A percentile compares a stretch with the other conserved stretches of the same genome.
These are phyloP conservation scores for Sclerotinia trifoliorum DNA, from an alignment of 2,329 filamentous ascomycete species.

Conservation along the genomic window DNA sequence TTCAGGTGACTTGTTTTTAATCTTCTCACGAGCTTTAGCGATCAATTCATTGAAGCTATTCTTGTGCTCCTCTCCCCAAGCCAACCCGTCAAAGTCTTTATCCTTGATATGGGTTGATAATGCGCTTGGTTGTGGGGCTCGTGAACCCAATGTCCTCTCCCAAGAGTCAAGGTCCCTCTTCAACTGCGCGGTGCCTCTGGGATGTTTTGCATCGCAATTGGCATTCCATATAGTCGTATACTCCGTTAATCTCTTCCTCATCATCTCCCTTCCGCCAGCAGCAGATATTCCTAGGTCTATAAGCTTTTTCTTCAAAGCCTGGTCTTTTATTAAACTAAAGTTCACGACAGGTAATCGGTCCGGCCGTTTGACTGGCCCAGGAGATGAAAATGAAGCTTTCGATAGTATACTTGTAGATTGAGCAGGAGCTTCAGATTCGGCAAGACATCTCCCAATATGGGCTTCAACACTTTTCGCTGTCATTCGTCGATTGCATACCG, in stretches of 20 bases:
- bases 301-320: slow-evolving; percentile 75
- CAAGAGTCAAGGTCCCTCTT: slow-evolving; percentile 78
- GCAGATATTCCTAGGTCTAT: slow-evolving; percentile 74
- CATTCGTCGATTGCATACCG: slow-evolving; percentile 63
- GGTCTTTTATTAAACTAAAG: slow-evolving; percentile 84
- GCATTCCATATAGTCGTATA: slow-evolving; percentile 97
- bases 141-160: slow-evolving; percentile 78
- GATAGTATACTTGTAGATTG: slow-evolving; percentile 24
- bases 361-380: slow-evolving; percentile 25
- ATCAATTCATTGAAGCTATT: slow-evolving; percentile 78
- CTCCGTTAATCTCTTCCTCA: slow-evolving; percentile 82
- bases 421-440: neutral
- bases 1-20: slow-evolving; percentile 23
- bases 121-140: slow-evolving; percentile 43
- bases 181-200: slow-evolving; percentile 68
- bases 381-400: slow-evolving; percentile 24
- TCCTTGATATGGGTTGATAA: slow-evolving; percentile 63
- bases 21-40: slow-evolving; percentile 63
- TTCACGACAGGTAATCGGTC: slow-evolving; percentile 69
- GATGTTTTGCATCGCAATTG: slow-evolving; percentile 81
- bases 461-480: slow-evolving; percentile 68
- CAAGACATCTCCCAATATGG: slow-evolving; percentile 44
- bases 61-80: slow-evolving; percentile 72
- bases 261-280: slow-evolving; percentile 63
- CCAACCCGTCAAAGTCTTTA: slow-evolving; percentile 82